phyloP scores from a whole-genome alignment of 768 basidiomycete genomes.

The Trichaptum fuscoviolaceum region DNA sequence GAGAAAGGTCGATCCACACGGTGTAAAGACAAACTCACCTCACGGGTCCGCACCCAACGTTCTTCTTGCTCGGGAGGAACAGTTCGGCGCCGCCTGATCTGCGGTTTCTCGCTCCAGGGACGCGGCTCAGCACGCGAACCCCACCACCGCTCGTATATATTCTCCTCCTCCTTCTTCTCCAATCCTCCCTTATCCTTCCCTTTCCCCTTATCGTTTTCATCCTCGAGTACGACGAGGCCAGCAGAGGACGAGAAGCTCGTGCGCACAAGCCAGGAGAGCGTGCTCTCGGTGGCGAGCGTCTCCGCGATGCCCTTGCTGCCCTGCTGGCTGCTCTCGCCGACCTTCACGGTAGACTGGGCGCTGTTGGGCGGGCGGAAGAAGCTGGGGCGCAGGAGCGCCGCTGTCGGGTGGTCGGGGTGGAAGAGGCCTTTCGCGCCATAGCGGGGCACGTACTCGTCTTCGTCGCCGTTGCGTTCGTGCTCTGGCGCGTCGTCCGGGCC shows the following conservation, averaged over 20 bases:
- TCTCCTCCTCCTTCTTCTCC: not conserved
- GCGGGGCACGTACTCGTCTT: not conserved
- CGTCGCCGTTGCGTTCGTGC: not conserved
- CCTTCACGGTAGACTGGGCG: not conserved
- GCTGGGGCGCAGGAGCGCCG: not conserved
- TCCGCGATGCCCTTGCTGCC: not conserved
- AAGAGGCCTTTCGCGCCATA: not conserved
- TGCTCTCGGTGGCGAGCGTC: not conserved
- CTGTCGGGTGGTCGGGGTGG: not conserved
- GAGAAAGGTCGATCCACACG: not conserved
- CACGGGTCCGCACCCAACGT: constrained; percentile 29
- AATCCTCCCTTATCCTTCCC: not conserved
- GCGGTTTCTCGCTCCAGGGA: not conserved
- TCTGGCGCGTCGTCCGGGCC: not conserved
- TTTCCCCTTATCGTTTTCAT: not conserved
- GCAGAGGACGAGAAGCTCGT: not conserved
- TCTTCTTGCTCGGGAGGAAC: constrained; percentile 36
- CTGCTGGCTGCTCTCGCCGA: not conserved
- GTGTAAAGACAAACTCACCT: not conserved
- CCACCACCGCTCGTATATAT: not conserved
- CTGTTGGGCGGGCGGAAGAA: not conserved
- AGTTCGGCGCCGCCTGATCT: constrained; percentile 25
- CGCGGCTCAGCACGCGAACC: not conserved
- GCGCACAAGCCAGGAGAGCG: not conserved
- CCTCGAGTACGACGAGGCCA: not conserved